Conservation (phyloP, 192 early-diverging fungal species). For the Backusella luteola region DNA sequence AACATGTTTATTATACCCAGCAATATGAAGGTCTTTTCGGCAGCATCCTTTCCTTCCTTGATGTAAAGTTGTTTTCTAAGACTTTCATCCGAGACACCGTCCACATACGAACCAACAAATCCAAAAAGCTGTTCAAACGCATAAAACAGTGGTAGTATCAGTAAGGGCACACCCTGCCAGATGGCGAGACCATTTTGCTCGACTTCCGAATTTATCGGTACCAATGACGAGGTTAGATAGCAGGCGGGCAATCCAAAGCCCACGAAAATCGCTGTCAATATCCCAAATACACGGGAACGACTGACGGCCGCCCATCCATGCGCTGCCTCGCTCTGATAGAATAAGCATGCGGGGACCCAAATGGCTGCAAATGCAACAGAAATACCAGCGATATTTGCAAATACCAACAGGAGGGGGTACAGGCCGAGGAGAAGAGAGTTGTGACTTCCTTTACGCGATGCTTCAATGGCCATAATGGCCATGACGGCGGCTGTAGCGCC, state of each 20-base stretch:
- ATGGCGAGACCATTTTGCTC: background rate
- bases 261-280: background rate
- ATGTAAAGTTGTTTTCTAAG: background rate
- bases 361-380: background rate
- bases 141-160: background rate
- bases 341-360: constrained; percentile 15
- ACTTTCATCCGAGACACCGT: background rate
- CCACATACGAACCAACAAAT: background rate
- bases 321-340: background rate
- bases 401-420: background rate
- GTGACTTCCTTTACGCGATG: background rate
- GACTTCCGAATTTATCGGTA: background rate
- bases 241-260: background rate
- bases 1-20: constrained; percentile 16
- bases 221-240: background rate
- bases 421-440: background rate
- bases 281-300: background rate
- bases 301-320: background rate
- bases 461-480: constrained; percentile 18
- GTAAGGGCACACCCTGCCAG: background rate
- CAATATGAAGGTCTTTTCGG: constrained; percentile 13
- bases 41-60: constrained; percentile 7
- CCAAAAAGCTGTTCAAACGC: background rate
- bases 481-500: background rate
- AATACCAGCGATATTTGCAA: constrained; percentile 6